Conservation (phyloP, 2,329 filamentous ascomycete species). For the Chrysoporthe austroafricana region DNA sequence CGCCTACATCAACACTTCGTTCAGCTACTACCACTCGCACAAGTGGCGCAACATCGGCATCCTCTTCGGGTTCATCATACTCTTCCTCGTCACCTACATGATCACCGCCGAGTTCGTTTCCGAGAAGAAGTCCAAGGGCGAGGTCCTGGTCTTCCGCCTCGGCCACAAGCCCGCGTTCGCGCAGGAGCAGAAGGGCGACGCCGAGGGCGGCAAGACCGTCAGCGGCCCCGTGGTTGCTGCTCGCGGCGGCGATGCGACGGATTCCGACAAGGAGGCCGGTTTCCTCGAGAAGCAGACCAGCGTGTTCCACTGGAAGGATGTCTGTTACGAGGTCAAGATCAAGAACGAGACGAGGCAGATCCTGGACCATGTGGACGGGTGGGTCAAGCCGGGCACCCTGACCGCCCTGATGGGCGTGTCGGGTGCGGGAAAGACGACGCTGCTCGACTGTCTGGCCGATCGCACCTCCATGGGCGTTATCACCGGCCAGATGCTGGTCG, state of each 20-base stretch:
- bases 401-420: constrained; percentile 54
- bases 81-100: constrained; percentile 66
- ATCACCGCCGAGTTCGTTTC: constrained; percentile 68
- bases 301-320: constrained; percentile 30
- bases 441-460: constrained; percentile 70
- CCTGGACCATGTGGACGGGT: constrained; percentile 29
- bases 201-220: constrained; percentile 54
- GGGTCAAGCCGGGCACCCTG: constrained; percentile 30
- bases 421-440: constrained; percentile 73
- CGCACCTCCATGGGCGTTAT: constrained; percentile 74
- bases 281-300: constrained; percentile 29
- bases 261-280: constrained; percentile 41
- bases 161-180: constrained; percentile 64
- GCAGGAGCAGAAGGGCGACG: constrained; percentile 66
- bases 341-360: constrained; percentile 28
- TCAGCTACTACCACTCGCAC: constrained; percentile 61
- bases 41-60: constrained; percentile 76
- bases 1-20: constrained; percentile 56
- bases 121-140: constrained; percentile 72
- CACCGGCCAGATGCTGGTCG: constrained; percentile 69
- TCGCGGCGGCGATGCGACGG: constrained; percentile 44
- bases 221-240: constrained; percentile 53
- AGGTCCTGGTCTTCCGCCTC: constrained; percentile 74
- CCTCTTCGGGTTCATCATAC: constrained; percentile 65
- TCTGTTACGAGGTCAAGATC: constrained; percentile 30